phyloP scores from a whole-genome alignment of 768 basidiomycete species.

The Termitomyces sp. region DNA sequence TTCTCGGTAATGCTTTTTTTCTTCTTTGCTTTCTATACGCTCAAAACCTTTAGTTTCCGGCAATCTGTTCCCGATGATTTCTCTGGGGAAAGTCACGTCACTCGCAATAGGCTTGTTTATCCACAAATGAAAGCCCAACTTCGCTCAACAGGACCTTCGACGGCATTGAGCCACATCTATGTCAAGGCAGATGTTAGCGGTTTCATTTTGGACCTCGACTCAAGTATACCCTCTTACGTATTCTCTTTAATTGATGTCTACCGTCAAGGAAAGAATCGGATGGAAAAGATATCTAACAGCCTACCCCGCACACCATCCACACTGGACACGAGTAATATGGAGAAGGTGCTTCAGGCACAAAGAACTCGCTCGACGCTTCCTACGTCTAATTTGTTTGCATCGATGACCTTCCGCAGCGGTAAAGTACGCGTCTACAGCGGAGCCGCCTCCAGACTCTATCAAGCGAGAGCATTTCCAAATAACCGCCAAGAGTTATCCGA shows the following conservation, averaged over 20 bases:
- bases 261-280: slow-evolving; percentile 73
- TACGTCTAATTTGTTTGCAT: slow-evolving; percentile 60
- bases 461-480: slow-evolving; percentile 35
- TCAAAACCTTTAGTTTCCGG: slow-evolving; percentile 62
- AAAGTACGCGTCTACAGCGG: slow-evolving; percentile 72
- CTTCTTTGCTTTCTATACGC: slow-evolving; percentile 5
- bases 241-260: slow-evolving; percentile 88
- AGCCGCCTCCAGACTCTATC: slow-evolving; percentile 38
- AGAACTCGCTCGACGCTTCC: slow-evolving; percentile 39
- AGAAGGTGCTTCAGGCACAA: slow-evolving; percentile 21
- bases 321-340: slow-evolving; percentile 3
- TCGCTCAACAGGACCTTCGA: slow-evolving; percentile 47
- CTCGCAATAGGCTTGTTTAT: slow-evolving; percentile 72
- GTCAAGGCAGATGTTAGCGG: slow-evolving; percentile 75
- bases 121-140: slow-evolving; percentile 80
- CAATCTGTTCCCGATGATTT: slow-evolving; percentile 74
- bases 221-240: slow-evolving; percentile 72
- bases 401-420: slow-evolving; percentile 82
- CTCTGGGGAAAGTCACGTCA: slow-evolving; percentile 61
- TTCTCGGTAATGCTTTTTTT: slow-evolving; percentile 47
- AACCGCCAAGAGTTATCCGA: slow-evolving; percentile 44
- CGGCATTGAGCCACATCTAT: slow-evolving; percentile 52
- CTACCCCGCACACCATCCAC: slow-evolving; percentile 43
- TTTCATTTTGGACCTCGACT: slow-evolving; percentile 82
- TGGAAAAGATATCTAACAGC: slow-evolving; percentile 62